Conservation (phyloP, 2,329 filamentous ascomycete genomes). For the Cladosporium sp. region DNA sequence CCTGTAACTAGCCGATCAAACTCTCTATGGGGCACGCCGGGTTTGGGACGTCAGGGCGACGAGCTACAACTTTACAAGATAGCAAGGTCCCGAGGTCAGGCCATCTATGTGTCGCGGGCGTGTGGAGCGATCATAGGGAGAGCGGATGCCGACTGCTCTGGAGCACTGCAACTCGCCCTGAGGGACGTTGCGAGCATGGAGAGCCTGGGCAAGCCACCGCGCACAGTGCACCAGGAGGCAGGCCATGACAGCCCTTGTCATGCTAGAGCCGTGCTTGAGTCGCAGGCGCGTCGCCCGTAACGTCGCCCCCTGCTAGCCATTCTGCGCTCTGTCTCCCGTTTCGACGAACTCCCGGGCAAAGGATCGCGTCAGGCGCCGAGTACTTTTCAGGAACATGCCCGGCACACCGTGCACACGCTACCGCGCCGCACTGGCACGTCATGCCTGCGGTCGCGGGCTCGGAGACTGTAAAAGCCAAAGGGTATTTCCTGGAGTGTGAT, state of each 20-base stretch:
- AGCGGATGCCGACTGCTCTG: slow-evolving; percentile 5
- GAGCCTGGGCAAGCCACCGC: slow-evolving; percentile 12
- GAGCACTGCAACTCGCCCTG: slow-evolving; percentile 4
- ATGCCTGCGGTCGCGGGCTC: background rate
- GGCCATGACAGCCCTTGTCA: background rate
- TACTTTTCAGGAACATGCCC: slow-evolving; percentile 7
- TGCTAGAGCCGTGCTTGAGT: slow-evolving; percentile 16
- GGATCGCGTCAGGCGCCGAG: slow-evolving; percentile 2
- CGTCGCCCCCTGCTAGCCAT: slow-evolving; percentile 13
- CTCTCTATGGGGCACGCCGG: slow-evolving; percentile 7
- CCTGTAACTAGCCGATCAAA: slow-evolving; percentile 17
- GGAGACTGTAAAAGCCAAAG: background rate
- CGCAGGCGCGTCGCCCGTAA: slow-evolving; percentile 1
- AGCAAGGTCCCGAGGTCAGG: slow-evolving; percentile 16
- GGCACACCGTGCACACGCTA: slow-evolving; percentile 5
- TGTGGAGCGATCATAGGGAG: slow-evolving; percentile 11
- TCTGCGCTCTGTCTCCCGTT: background rate
- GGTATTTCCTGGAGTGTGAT: background rate
- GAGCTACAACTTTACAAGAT: background rate
- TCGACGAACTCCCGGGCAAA: slow-evolving; percentile 13
- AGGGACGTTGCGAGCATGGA: slow-evolving; percentile 17
- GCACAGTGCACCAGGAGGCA: slow-evolving; percentile 14
- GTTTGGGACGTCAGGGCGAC: slow-evolving; percentile 14
- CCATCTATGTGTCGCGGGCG: slow-evolving; percentile 7
- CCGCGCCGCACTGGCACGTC: slow-evolving; percentile 1